Conservation (phyloP, 805 yeast species). For the Starmerella apis region DNA sequence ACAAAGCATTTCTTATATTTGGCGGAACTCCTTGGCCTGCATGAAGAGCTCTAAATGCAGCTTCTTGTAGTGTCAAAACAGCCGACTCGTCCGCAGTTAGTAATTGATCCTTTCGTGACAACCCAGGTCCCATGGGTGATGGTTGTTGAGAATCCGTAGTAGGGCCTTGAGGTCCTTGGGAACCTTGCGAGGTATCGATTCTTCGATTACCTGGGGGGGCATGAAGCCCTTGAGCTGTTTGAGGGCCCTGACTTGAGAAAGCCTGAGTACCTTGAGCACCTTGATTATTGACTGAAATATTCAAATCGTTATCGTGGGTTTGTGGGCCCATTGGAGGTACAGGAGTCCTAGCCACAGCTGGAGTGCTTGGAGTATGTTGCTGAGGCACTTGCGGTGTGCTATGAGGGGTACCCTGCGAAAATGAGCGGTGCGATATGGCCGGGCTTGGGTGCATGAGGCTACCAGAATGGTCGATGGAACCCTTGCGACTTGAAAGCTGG, state of each 20-base stretch:
- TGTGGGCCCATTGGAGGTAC: conserved; percentile 1
- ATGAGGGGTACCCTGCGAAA: conserved; percentile 5
- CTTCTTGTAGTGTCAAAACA: conserved; percentile 14
- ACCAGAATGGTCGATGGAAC: conserved; percentile 8
- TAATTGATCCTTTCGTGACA: conserved; percentile 6
- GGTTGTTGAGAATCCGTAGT: not conserved
- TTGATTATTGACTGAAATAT: not conserved
- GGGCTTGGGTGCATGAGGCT: conserved; percentile 15
- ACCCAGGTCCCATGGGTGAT: not conserved
- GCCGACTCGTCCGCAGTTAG: conserved; percentile 18
- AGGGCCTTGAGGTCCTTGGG: not conserved
- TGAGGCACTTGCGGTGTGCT: conserved; percentile 9
- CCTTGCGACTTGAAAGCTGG: conserved; percentile 1
- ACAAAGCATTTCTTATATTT: conserved; percentile 11
- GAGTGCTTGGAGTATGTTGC: conserved; percentile 8
- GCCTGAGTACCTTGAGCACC: not conserved
- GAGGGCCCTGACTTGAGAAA: not conserved
- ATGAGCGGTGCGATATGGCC: conserved; percentile 11
- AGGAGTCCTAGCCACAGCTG: conserved; percentile 3
- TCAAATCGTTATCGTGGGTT: not conserved
- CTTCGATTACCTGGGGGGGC: not conserved
- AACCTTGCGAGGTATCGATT: not conserved
- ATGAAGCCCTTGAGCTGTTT: not conserved
- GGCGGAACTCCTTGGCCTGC: conserved; percentile 15
- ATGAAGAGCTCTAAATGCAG: conserved; percentile 17